Evolutionary conservation across 1,284 basidiomycete genomes (phyloP).

Genomic region (Rhodotorula sp.): DNA sequence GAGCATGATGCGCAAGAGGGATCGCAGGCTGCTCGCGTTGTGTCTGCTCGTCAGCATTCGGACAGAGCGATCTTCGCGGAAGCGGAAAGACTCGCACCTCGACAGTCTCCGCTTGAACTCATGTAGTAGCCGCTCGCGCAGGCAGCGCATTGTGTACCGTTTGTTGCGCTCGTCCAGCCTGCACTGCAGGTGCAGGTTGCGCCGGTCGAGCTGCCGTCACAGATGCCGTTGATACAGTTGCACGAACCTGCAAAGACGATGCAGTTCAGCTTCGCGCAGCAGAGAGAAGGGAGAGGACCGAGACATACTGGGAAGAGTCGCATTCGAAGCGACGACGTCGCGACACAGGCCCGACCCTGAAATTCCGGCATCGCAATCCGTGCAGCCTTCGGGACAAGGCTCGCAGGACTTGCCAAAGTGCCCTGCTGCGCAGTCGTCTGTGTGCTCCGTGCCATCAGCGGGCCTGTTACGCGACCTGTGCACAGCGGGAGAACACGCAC

Average conservation of each 20-base stretch:
- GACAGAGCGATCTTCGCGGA: not conserved
- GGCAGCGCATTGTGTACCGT: conserved; percentile 61
- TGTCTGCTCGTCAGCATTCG: not conserved
- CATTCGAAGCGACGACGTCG: conserved; percentile 45
- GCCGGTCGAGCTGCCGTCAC: conserved; percentile 55
- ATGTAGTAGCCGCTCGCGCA: conserved; percentile 74
- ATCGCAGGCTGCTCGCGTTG: conserved; percentile 60
- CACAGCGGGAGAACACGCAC: conserved; percentile 18
- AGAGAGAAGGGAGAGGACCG: not conserved
- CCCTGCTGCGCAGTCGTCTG: conserved; percentile 66
- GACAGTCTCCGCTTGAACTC: conserved; percentile 66
- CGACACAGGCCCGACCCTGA: conserved; percentile 71
- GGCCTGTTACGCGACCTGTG: fast-evolving
- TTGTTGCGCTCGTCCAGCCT: conserved; percentile 68
- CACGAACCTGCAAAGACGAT: conserved; percentile 59
- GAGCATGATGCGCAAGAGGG: conserved; percentile 70
- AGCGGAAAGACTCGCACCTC: conserved; percentile 56
- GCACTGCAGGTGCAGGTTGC: conserved; percentile 68
- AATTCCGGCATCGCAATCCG: conserved; percentile 69
- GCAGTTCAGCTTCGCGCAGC: conserved; percentile 46
- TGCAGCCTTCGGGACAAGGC: conserved; percentile 66
- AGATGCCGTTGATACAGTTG: conserved; percentile 74
- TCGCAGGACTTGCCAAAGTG: conserved; percentile 71
- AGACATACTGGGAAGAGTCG: conserved; percentile 21
- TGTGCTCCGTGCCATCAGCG: not conserved